Evolutionary conservation across 768 basidiomycete species (phyloP).

Genomic region (Phylloporus rhodoxanthus): DNA sequence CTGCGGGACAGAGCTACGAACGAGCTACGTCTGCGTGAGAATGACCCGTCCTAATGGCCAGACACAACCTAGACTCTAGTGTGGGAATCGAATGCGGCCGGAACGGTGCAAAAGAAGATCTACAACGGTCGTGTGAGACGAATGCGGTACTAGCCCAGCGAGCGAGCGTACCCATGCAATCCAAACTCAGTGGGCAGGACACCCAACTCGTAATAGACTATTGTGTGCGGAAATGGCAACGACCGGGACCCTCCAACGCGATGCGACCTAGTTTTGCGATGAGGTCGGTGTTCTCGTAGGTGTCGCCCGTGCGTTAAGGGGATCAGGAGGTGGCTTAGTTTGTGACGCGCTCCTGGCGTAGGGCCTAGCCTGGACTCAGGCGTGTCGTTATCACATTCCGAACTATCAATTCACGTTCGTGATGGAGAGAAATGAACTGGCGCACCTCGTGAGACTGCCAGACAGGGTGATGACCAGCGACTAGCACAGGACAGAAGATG

Average conservation of each 20-base stretch:
- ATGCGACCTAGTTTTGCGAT: conserved; percentile 16
- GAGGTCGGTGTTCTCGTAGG: conserved; percentile 13
- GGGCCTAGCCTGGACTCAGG: conserved; percentile 4
- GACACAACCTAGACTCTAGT: conserved; percentile 28
- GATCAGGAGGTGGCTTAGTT: conserved; percentile 20
- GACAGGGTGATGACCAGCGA: conserved; percentile 10
- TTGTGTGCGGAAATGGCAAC: neutral
- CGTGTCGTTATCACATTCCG: neutral
- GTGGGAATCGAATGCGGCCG: conserved; percentile 25
- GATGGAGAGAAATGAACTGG: neutral
- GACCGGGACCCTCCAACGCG: neutral
- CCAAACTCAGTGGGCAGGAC: conserved; percentile 23
- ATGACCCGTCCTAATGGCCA: neutral
- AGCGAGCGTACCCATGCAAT: conserved; percentile 16
- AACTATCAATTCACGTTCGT: conserved; percentile 1
- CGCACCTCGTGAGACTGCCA: conserved; percentile 14
- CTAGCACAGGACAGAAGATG: conserved; percentile 1
- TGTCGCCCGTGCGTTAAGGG: conserved; percentile 12
- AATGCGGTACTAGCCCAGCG: neutral
- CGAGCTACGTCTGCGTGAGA: conserved; percentile 18
- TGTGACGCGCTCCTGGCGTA: conserved; percentile 8
- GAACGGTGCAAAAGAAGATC: conserved; percentile 17
- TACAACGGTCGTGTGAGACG: conserved; percentile 5
- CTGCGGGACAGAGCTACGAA: conserved; percentile 18
- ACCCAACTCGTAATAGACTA: conserved; percentile 8